Conservation (phyloP, 495 filamentous ascomycete genomes). For the Chaetomium cochliodes region DNA sequence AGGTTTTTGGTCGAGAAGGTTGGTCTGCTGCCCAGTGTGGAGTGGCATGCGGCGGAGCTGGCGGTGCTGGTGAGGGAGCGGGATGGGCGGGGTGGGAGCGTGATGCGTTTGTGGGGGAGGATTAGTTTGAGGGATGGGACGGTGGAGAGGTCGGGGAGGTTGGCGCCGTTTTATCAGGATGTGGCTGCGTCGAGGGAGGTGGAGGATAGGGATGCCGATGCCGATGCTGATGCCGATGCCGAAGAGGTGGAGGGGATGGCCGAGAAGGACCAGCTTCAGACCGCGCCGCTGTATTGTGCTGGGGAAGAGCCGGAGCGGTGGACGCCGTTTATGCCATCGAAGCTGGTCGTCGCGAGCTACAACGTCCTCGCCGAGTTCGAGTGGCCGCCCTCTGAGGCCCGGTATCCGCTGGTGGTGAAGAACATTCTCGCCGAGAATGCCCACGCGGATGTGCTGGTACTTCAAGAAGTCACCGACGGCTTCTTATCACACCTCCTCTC, state of each 20-base stretch:
- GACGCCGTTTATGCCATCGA: slow-evolving; percentile 19
- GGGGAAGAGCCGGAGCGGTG: slow-evolving; percentile 32
- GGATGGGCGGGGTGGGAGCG: slow-evolving; percentile 19
- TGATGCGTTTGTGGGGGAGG: slow-evolving; percentile 50
- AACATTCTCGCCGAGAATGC: slow-evolving; percentile 43
- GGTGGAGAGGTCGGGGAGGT: slow-evolving; percentile 21
- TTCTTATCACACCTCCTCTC: slow-evolving; percentile 53
- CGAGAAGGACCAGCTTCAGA: slow-evolving; percentile 20
- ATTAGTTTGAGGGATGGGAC: slow-evolving; percentile 44
- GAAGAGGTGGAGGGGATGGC: slow-evolving; percentile 1
- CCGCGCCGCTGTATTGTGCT: slow-evolving; percentile 26
- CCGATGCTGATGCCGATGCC: too few relatives aligned
- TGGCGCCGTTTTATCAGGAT: slow-evolving; percentile 28
- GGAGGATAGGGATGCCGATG: neutral
- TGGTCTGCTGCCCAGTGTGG: slow-evolving; percentile 35
- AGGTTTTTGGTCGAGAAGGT: slow-evolving; percentile 49
- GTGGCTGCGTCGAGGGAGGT: neutral
- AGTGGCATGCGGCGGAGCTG: slow-evolving; percentile 46
- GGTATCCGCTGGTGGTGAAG: slow-evolving; percentile 50
- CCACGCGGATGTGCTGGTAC: slow-evolving; percentile 48
- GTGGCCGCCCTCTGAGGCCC: slow-evolving; percentile 45
- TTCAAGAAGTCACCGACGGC: slow-evolving; percentile 59
- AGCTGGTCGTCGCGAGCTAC: slow-evolving; percentile 52
- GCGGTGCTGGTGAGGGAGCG: slow-evolving; percentile 49
- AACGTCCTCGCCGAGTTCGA: slow-evolving; percentile 57